Conservation (phyloP, 306 rosid genomes). For the Ormosia emarginata region DNA sequence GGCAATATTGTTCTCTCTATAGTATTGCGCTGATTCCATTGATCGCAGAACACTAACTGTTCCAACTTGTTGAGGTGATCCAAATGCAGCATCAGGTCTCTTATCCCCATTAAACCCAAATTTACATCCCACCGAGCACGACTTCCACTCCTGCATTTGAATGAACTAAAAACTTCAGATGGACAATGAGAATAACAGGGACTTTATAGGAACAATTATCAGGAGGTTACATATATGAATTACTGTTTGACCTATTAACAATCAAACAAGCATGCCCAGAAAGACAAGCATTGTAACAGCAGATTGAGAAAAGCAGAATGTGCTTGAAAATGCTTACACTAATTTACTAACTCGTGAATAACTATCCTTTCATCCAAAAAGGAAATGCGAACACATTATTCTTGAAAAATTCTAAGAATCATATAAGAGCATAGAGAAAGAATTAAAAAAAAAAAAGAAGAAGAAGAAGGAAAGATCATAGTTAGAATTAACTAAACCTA, state of each 20-base stretch:
- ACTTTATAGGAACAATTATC: conserved; percentile 7
- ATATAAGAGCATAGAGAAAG: too few relatives aligned
- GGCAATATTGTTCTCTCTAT: conserved; percentile 62
- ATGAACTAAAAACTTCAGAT: conserved; percentile 16
- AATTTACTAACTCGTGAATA: neutral
- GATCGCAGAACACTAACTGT: conserved; percentile 66
- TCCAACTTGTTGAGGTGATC: conserved; percentile 43
- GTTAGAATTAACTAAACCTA: neutral
- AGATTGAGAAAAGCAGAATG: neutral
- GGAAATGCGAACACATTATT: too few relatives aligned
- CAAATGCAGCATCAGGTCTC: conserved; percentile 74
- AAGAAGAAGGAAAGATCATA: neutral
- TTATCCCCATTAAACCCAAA: conserved; percentile 47
- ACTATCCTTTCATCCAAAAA: neutral
- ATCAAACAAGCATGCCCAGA: neutral
- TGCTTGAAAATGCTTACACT: neutral
- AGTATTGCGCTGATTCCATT: conserved; percentile 88
- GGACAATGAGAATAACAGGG: neutral
- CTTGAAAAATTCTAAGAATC: too few relatives aligned
- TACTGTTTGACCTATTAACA: conserved; percentile 4
- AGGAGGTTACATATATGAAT: neutral
- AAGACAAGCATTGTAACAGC: neutral
- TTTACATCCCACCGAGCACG: conserved; percentile 75
- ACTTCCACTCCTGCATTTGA: conserved; percentile 58
- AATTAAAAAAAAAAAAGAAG: too few relatives aligned